phyloP scores from a whole-genome alignment of 2,329 filamentous ascomycete species.

The Bipolaris bicolor region DNA sequence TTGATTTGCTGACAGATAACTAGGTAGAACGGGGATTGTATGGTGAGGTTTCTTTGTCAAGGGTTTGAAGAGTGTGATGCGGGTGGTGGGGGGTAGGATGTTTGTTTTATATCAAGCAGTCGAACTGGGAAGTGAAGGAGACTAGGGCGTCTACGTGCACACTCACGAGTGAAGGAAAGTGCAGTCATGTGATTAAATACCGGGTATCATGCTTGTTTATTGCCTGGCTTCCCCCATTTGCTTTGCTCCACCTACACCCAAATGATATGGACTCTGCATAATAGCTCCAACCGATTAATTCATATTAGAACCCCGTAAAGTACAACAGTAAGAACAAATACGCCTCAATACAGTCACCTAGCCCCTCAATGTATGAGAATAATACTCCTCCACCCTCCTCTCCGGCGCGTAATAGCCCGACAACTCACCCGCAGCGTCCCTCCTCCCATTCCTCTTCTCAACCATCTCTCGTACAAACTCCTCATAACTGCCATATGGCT shows the following conservation, averaged over 20 bases:
- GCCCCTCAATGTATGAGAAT: conserved; percentile 17
- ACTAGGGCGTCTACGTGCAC: not conserved
- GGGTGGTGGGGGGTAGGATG: not conserved
- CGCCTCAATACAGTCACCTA: not conserved
- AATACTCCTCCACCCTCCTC: conserved; percentile 29
- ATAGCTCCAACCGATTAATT: too few species aligned
- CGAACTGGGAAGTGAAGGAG: not conserved
- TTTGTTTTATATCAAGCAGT: not conserved
- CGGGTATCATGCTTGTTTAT: too few species aligned
- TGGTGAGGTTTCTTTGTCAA: too few species aligned
- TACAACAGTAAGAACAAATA: not conserved
- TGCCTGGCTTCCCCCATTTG: not conserved
- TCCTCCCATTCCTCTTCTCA: conserved; percentile 20
- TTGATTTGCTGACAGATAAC: not conserved
- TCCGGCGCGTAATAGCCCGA: conserved; percentile 34
- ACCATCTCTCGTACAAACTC: conserved; percentile 20
- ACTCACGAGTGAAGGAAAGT: not conserved
- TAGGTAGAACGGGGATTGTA: not conserved
- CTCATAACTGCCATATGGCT: conserved; percentile 18
- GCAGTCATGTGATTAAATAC: not conserved
- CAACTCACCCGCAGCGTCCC: conserved; percentile 6
- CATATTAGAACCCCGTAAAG: too few species aligned
- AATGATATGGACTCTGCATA: too few species aligned
- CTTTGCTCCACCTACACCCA: not conserved
- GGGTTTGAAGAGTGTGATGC: not conserved